phyloP scores from a whole-genome alignment of 257 asterid genomes.

The Ocimum tenuiflorum region DNA sequence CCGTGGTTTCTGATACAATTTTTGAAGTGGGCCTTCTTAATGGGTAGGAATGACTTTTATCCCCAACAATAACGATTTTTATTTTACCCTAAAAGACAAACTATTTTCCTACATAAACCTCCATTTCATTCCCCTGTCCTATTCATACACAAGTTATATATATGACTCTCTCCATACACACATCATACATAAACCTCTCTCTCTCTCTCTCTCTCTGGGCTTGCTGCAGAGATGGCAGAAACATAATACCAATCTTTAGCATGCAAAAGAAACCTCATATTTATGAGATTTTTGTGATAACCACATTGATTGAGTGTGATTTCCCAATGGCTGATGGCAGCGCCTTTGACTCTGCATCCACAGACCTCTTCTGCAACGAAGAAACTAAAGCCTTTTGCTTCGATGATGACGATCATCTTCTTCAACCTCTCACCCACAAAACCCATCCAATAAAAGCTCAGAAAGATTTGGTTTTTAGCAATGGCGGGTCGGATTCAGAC shows the following conservation, averaged over 20 bases:
- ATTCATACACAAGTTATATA: not conserved
- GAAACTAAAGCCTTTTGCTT: conserved; percentile 34
- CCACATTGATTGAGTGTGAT: conserved; percentile 14
- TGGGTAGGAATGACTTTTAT: no score
- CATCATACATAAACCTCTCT: conserved; percentile 16
- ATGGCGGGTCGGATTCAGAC: conserved; percentile 30
- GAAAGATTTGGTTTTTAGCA: conserved; percentile 22
- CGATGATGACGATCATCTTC: not conserved
- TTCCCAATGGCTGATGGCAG: conserved; percentile 40
- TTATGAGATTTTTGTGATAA: conserved; percentile 17
- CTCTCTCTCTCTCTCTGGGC: conserved; percentile 9
- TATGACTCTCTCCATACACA: not conserved
- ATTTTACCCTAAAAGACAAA: conserved; percentile 35
- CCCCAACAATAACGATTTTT: no score
- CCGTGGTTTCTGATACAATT: no score
- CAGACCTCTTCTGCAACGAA: conserved; percentile 45
- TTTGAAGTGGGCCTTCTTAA: no score
- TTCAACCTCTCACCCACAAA: conserved; percentile 1
- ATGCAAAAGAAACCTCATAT: conserved; percentile 25
- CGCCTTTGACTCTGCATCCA: conserved; percentile 31
- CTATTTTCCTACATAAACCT: conserved; percentile 37
- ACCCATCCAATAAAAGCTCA: not conserved
- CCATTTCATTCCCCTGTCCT: conserved; percentile 9
- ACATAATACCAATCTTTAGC: conserved; percentile 22
- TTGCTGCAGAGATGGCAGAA: conserved; percentile 26